Evolutionary conservation across 2,329 filamentous ascomycete species (phyloP).

Genomic region (Cercospora sp.): DNA sequence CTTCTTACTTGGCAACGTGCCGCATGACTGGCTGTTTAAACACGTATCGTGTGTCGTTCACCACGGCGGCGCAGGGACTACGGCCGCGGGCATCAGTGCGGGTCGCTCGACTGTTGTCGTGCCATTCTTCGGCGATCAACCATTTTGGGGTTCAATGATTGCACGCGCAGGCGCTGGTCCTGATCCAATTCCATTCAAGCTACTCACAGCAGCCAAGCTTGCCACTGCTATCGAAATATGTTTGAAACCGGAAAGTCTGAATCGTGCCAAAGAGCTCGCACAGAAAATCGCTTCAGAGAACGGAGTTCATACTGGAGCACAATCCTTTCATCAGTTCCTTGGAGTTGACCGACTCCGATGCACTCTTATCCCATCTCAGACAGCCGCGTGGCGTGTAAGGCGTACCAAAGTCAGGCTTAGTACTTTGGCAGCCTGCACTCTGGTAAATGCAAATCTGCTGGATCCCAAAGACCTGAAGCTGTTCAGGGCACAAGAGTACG

Average conservation of each 20-base stretch:
- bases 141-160: slow-evolving; percentile 58
- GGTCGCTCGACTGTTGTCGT: slow-evolving; percentile 58
- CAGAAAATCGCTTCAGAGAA: slow-evolving; percentile 46
- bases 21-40: slow-evolving; percentile 61
- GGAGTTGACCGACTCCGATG: slow-evolving; percentile 68
- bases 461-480: slow-evolving; percentile 72
- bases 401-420: slow-evolving; percentile 69
- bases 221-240: slow-evolving; percentile 50
- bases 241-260: slow-evolving; percentile 42
- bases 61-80: slow-evolving; percentile 62
- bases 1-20: slow-evolving; percentile 57
- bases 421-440: slow-evolving; percentile 68
- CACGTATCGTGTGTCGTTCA: slow-evolving; percentile 58
- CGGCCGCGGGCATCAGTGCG: slow-evolving; percentile 55
- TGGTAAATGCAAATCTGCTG: slow-evolving; percentile 65
- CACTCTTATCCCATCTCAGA: slow-evolving; percentile 64
- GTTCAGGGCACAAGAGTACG: slow-evolving; percentile 66
- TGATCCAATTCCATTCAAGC: slow-evolving; percentile 49
- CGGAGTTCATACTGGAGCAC: slow-evolving; percentile 46
- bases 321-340: slow-evolving; percentile 54
- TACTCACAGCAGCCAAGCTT: slow-evolving; percentile 48
- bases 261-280: slow-evolving; percentile 44
- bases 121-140: slow-evolving; percentile 60
- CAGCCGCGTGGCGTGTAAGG: slow-evolving; percentile 74
- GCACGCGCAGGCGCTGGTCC: slow-evolving; percentile 53